Evolutionary conservation across 2,329 filamentous ascomycete genomes (phyloP), one percentile per base, ranked within the genome.

Genomic region (Beauveria sp.): DNA sequence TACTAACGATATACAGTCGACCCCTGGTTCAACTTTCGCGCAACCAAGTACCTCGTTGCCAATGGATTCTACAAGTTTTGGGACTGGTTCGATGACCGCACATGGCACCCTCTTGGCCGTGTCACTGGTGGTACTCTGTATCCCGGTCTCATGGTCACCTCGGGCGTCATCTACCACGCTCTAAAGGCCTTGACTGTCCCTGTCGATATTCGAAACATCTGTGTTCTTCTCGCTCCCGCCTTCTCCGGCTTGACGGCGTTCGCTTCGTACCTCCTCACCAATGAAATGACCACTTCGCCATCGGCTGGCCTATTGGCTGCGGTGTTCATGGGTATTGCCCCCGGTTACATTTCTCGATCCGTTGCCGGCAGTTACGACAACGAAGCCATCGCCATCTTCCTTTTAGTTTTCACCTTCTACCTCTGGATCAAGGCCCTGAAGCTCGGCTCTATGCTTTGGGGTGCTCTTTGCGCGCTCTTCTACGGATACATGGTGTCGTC

Each of bases 401-500:
- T 99, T 68, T 85, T 99, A 38, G 95, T 99, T 66, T 97, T 96
- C 75, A 99, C 95, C 73, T 99, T 99, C 78, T 99, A 87, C 78
- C 85, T 99, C 58, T 99, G 95, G 95, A 96, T 99, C 79, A 98
- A 98, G 83, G 91, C 95, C 22, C 83, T 99, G 68, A 99, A 99
- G 81, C 85, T 92, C 62, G 95, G 95, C 28, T 98, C 95, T 56
- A 92, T 96, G 74, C 90, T 97, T 76, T 99, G 93, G 93, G 93
- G 92, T 68, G 93, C 91, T 43, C 81, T 97, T 65, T 95, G 93
- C 69, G 95, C 95, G 49, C 82, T 99, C 60, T 98, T 96, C 79
- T 99, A 99, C 77, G 95, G 95, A 71, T 99, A 99, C 86, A 99
- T 99, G 95, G 95, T 99, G 66, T 95, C 93, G 54, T 96, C 96